Base-by-base conservation (phyloP, 768 basidiomycete species). In the Trametes punicea region DNA sequence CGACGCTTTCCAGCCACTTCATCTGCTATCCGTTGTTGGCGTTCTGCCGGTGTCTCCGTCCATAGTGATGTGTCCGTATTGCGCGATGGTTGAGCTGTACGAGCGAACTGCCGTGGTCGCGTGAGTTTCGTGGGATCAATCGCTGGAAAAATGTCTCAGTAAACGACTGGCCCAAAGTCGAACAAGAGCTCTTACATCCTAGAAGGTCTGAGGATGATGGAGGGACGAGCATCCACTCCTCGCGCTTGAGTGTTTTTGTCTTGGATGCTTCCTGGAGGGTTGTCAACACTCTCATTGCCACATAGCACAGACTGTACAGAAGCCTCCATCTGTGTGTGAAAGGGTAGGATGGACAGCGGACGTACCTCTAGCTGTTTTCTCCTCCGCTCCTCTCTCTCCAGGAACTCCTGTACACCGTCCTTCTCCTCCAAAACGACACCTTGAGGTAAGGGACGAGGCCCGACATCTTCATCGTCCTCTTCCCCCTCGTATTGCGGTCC, bases 181-280 rank as follows among this genome's bases (percentile, higher is more conserved):
- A 31, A 40, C 4, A 39, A 23, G 41, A 16, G 30, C 16, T 80
- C 88, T 60, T 63, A 95, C 93, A 86, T 44, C 80, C 81, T 4
- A 95, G 76, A 11, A 96, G 70, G 59, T 90, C 89, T 2, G 89
- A 85, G 1, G 85, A 81, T 18, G 87, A 83, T 0, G 97, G 96
- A 1, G 96, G 96, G 1, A 89, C 88, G 41, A 98, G 79, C 97
- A 99, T 99, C 97, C 97, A 99, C 69, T 95, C 94, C 18, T 98
- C 92, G 39, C 97, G 83, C 69, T 92, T 75, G 34, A 84, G 74
- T 34, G 81, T 79, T 69, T 93, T 93, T 10, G 90, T 90, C 63
- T 88, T 86, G 10, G 77, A 73, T 1, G 85, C 88, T 75, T 90
- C 93, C 83, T 88, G 39, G 27, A 16, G 45, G 36, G 47, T 18